Conservation (phyloP, 768 basidiomycete species). For the Tylopilus rubrobrunneus region DNA sequence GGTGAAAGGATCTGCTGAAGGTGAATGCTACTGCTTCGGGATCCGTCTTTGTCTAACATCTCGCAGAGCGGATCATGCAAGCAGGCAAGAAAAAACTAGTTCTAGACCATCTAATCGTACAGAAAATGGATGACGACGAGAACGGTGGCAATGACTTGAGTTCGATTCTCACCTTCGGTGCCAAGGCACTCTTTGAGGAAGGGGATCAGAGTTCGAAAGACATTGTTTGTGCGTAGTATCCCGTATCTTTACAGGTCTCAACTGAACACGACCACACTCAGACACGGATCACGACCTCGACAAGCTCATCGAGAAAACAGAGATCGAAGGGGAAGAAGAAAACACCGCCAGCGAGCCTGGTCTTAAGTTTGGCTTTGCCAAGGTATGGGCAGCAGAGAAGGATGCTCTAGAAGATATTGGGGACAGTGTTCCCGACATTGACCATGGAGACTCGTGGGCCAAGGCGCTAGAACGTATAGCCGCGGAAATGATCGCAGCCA, state of each 20-base stretch:
- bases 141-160: constrained; percentile 76
- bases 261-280: constrained; percentile 23
- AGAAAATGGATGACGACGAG: constrained; percentile 89
- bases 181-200: constrained; percentile 77
- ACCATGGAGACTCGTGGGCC: constrained; percentile 78
- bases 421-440: constrained; percentile 44
- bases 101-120: constrained; percentile 91
- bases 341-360: constrained; percentile 47
- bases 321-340: constrained; percentile 61
- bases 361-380: constrained; percentile 79
- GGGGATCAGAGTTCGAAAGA: constrained; percentile 54
- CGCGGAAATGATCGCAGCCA: constrained; percentile 36
- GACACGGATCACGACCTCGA: constrained; percentile 82
- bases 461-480: constrained; percentile 54
- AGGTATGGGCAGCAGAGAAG: constrained; percentile 85
- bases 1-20: constrained; percentile 92
- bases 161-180: constrained; percentile 86
- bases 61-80: constrained; percentile 82
- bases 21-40: constrained; percentile 33
- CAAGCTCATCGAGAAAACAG: constrained; percentile 81
- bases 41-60: constrained; percentile 3
- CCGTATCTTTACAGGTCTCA: not conserved
- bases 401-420: constrained; percentile 64
- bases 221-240: constrained; percentile 54
- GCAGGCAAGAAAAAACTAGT: constrained; percentile 94